Base-by-base conservation (phyloP, 176 grass and related monocot species). In the Lolium perenne region DNA sequence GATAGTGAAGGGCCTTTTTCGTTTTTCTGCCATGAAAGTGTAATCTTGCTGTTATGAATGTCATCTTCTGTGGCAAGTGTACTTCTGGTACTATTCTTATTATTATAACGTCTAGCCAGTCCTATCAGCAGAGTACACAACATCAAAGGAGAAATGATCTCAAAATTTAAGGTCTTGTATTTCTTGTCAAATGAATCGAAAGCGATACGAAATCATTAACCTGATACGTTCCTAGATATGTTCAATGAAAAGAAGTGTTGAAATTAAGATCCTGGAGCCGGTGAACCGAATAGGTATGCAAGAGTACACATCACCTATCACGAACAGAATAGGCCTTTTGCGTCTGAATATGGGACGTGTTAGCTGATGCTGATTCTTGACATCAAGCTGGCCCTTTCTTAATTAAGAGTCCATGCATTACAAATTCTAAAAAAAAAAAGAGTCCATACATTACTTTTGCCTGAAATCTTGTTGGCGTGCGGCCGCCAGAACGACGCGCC, bases 1-100 rank as follows among this genome's bases (percentile, higher is more conserved):
- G 57, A 73, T 83, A 86, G 83, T 80, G 79, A 79, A 86, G 56
- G 62, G 41, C 69, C 71, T 84, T 38, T 80, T 74, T 87, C 41
- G 83, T 48, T 79, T 78, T 84, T 49, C 7, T 13, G 21, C 74
- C 59, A 75, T 84, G 55, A 18, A 74, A 83, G 35, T 83, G 58
- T 84, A n/a, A 9, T 80, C 20, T 74, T 23, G 14, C 38, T 41
- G 16, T 70, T 53, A 56, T 56, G 61, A 58, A n/a, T 79, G 38
- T 26, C 11, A 64, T 32, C 0, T 0, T 51, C 7, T 74, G 46
- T 51, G 22, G 21, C 22, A 51, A 75, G 22, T 75, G 46, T 26
- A 51, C 8, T 66, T 50, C n/a, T 66, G 60, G 13, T 12, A 29
- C 29, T 64, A 45, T 64, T 47, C 22, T 32, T 32, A 23, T 35